A percentile compares a stretch with the other conserved stretches of the same genome.
phyloP scores from a whole-genome alignment of 108 stramenopile genomes.

The Fragilariopsis cylindrus region DNA sequence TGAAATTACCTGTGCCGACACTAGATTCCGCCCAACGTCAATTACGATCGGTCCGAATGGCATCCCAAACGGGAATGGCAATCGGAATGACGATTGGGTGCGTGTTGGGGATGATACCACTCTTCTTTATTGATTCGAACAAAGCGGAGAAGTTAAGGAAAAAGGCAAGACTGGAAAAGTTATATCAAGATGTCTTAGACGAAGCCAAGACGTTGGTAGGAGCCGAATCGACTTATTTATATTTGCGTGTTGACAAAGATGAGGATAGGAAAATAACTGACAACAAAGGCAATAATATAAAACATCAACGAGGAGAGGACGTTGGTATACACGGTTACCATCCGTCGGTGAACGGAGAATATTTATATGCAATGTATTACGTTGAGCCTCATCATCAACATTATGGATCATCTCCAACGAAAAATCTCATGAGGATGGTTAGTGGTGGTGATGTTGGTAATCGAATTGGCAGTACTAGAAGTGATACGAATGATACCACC shows the following conservation, averaged over 20 bases:
- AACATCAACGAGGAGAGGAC: neutral
- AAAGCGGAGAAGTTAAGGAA: conserved; percentile 44
- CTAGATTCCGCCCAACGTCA: conserved; percentile 80
- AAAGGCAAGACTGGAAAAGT: conserved; percentile 44
- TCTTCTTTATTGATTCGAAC: conserved; percentile 70
- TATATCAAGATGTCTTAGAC: conserved; percentile 57
- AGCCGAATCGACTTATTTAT: conserved; percentile 56
- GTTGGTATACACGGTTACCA: conserved; percentile 3
- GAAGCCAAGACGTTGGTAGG: conserved; percentile 65
- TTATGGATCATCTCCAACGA: conserved; percentile 9
- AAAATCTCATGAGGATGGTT: neutral
- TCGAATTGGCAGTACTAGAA: neutral
- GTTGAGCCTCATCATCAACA: conserved; percentile 10
- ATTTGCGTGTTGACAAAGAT: conserved; percentile 42
- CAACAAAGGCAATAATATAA: conserved; percentile 6
- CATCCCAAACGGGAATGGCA: conserved; percentile 77
- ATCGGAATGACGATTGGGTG: conserved; percentile 93
- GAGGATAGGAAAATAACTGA: conserved; percentile 8
- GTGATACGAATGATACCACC: neutral
- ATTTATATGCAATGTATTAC: conserved; percentile 59
- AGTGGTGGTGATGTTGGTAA: neutral
- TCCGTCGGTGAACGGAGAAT: conserved; percentile 38
- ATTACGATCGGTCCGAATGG: conserved; percentile 64
- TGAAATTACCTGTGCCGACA: conserved; percentile 59
- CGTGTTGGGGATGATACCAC: conserved; percentile 94